phyloP scores from a whole-genome alignment of 2,329 filamentous ascomycete genomes.

The Chrysoporthe puriensis region DNA sequence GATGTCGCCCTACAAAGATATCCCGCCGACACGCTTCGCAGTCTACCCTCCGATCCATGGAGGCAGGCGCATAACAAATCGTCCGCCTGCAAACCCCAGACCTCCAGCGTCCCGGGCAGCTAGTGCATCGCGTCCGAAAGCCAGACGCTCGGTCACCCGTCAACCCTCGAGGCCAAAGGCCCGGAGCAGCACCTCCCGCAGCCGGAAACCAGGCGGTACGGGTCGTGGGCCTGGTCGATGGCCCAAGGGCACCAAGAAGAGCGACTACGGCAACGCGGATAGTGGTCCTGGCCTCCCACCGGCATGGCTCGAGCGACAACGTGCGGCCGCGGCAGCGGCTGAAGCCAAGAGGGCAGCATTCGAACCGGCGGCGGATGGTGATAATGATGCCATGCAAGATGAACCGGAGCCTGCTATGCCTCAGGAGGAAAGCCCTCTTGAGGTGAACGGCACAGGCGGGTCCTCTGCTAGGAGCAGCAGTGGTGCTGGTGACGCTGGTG shows the following conservation, averaged over 20 bases:
- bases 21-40: conserved; percentile 75
- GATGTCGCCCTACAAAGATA: conserved; percentile 54
- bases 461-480: conserved; percentile 34
- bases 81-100: conserved; percentile 46
- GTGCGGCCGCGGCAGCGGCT: conserved; percentile 27
- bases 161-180: conserved; percentile 35
- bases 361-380: conserved; percentile 37
- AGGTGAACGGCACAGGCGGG: conserved; percentile 30
- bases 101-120: conserved; percentile 42
- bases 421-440: conserved; percentile 29
- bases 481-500: conserved; percentile 21
- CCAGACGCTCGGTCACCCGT: conserved; percentile 39
- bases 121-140: conserved; percentile 43
- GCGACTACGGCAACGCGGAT: conserved; percentile 68
- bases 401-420: conserved; percentile 32
- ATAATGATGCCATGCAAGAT: conserved; percentile 43
- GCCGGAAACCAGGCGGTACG: conserved; percentile 63
- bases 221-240: conserved; percentile 67
- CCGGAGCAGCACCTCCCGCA: conserved; percentile 47
- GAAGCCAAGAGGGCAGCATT: conserved; percentile 32
- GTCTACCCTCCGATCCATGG: conserved; percentile 70
- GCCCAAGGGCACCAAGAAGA: conserved; percentile 71
- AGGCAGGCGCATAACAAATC: conserved; percentile 49
- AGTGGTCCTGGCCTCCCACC: conserved; percentile 68
- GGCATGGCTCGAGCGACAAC: conserved; percentile 49